phyloP scores from a whole-genome alignment of 257 asterid species.

The Anisodus tanguticus region DNA sequence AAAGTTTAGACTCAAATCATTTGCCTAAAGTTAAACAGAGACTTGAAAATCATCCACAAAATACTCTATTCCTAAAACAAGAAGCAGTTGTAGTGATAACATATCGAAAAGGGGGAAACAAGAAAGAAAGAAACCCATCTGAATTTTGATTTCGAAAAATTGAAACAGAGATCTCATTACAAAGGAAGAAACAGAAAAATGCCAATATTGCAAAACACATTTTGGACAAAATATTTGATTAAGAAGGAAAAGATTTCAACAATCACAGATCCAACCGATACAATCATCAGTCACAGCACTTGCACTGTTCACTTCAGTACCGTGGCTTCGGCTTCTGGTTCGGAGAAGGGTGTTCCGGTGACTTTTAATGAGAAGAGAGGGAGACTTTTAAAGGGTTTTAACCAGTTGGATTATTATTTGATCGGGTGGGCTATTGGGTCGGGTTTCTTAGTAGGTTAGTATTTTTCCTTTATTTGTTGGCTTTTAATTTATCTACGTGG shows the following conservation, averaged over 20 bases:
- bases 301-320: no score
- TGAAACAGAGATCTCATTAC: neutral
- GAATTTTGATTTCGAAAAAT: neutral
- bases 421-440: no score
- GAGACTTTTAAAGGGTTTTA: no score
- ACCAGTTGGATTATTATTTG: no score
- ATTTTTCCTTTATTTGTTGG: no score
- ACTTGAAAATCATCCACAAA: neutral
- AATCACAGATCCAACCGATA: slow-evolving; percentile 20
- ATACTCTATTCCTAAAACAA: neutral
- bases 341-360: no score
- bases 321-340: no score
- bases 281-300: neutral
- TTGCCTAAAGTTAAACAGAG: neutral
- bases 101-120: neutral
- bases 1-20: neutral
- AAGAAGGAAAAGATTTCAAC: neutral
- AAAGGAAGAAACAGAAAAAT: neutral
- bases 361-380: no score
- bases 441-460: no score
- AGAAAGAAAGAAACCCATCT: neutral
- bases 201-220: neutral
- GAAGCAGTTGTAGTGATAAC: neutral
- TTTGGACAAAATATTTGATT: neutral
- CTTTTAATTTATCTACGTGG: no score